Conservation (phyloP, 2,329 filamentous ascomycete genomes). For the Fusarium domesticum region DNA sequence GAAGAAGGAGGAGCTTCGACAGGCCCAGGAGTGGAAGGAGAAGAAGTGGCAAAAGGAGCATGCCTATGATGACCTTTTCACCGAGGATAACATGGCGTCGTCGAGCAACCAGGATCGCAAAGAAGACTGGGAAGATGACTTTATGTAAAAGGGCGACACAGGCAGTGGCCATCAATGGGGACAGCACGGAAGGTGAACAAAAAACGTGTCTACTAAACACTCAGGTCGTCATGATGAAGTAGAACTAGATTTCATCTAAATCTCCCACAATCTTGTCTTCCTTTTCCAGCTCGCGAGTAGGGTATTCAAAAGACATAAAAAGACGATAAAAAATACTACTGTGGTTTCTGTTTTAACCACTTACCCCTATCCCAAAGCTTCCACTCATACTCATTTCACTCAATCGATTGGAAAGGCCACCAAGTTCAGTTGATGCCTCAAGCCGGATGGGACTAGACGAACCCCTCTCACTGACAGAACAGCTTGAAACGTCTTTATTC, state of each 20-base stretch:
- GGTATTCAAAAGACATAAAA: constrained; percentile 13
- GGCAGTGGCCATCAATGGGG: no score
- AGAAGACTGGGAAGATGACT: constrained; percentile 81
- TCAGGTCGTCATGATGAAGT: no score
- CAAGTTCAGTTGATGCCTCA: constrained; percentile 29
- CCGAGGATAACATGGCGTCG: constrained; percentile 71
- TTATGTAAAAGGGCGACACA: constrained; percentile 83
- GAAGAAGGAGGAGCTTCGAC: constrained; percentile 72
- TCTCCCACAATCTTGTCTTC: neutral
- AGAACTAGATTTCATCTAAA: no score
- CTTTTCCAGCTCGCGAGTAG: constrained; percentile 7
- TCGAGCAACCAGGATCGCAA: constrained; percentile 84
- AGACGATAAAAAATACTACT: constrained; percentile 1
- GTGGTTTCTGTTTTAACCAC: constrained; percentile 15
- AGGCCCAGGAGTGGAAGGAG: constrained; percentile 78
- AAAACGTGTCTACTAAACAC: no score
- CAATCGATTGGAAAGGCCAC: constrained; percentile 30
- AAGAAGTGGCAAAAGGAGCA: constrained; percentile 96
- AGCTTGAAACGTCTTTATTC: constrained; percentile 14
- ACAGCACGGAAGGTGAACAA: no score
- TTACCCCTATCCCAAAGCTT: constrained; percentile 32
- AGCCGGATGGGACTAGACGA: constrained; percentile 30
- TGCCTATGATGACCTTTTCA: constrained; percentile 90
- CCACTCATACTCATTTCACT: constrained; percentile 34
- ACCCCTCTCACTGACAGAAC: constrained; percentile 15